Evolutionary conservation across 2,329 filamentous ascomycete genomes (phyloP), one percentile per base, ranked within the genome.

Genomic region (Claviceps monticola): DNA sequence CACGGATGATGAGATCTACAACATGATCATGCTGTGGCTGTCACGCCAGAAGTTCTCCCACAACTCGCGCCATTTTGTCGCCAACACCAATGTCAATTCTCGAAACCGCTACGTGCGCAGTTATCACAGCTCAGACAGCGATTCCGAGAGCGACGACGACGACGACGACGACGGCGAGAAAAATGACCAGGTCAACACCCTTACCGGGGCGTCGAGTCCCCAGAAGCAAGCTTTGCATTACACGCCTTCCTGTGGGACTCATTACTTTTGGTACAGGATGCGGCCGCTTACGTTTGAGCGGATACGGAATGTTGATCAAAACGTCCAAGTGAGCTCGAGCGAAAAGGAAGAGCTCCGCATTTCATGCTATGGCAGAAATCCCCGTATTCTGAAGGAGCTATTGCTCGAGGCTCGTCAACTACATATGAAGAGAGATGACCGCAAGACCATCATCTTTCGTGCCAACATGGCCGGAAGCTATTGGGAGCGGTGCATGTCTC

Each of bases 11-110:
- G 83, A 87, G 62, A 78, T 84, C 52, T 87, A 85, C 68, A 82
- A 82, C 60, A 84, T 85, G 59, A 60, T 86, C 42, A 85, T 86
- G 80, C 73, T 72, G 26, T 87, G 83, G 83, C 74, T 86, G 2
- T 74, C 82, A 2, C 66, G 70, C 37, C 83, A 87, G 63, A 64
- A 68, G 3, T 85, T 86, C 56, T 73, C 80, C 19, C 73, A 76
- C 54, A 67, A 69, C 5, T 77, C 81, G 0, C 78, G 79, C 14
- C 74, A 74, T 45, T 83, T 85, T 56, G 73, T 86, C 11, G 83
- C 79, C 42, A 83, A 82, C 60, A 83, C 80, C 5, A 78, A 76
- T 58, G 61, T 82, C 38, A 77, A 73, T 59, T 78, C 72, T 2
- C 70, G 76, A 14, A 68, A 65, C 49, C 79, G 73, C 69, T 71